Percentiles rank a stretch among this genome's conserved stretches.
Evolutionary conservation across 768 basidiomycete species (phyloP).

Genomic region (Rhizopogon roseolus): DNA sequence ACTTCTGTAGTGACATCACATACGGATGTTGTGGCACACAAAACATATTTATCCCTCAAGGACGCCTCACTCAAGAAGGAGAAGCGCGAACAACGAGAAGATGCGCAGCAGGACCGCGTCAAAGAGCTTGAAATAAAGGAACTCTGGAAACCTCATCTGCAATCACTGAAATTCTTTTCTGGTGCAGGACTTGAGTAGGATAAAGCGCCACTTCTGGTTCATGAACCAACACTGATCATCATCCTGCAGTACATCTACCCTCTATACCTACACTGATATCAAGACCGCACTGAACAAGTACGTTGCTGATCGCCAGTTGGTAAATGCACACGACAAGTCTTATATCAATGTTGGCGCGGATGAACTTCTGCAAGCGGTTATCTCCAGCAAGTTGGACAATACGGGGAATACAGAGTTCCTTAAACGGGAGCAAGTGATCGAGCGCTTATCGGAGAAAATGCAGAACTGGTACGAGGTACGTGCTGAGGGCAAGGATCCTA

Average conservation of each 20-base stretch:
- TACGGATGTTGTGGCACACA: constrained; percentile 49
- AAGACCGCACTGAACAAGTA: constrained; percentile 57
- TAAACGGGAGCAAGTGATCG: constrained; percentile 61
- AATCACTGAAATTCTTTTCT: constrained; percentile 55
- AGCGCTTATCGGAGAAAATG: constrained; percentile 58
- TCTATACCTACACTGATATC: constrained; percentile 58
- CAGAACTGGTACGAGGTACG: constrained; percentile 70
- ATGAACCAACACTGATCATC: background rate
- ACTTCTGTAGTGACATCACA: constrained; percentile 53
- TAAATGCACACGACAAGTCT: constrained; percentile 61
- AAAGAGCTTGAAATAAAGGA: constrained; percentile 59
- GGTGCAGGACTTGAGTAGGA: constrained; percentile 58
- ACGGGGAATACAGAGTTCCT: constrained; percentile 43
- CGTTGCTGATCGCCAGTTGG: constrained; percentile 51
- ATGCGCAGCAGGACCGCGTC: constrained; percentile 39
- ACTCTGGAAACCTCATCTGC: constrained; percentile 70
- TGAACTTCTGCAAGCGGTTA: constrained; percentile 32
- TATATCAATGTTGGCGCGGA: constrained; percentile 61
- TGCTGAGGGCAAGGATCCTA: constrained; percentile 48
- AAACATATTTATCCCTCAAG: constrained; percentile 50
- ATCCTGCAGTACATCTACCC: constrained; percentile 37
- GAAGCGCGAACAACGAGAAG: constrained; percentile 52
- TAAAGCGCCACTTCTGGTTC: constrained; percentile 4
- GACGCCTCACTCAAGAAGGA: constrained; percentile 62
- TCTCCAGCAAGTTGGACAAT: constrained; percentile 30